Evolutionary conservation across 192 early-diverging fungal species (phyloP), one percentile per base, ranked within the genome.

Genomic region (Rhizophagus sp.): DNA sequence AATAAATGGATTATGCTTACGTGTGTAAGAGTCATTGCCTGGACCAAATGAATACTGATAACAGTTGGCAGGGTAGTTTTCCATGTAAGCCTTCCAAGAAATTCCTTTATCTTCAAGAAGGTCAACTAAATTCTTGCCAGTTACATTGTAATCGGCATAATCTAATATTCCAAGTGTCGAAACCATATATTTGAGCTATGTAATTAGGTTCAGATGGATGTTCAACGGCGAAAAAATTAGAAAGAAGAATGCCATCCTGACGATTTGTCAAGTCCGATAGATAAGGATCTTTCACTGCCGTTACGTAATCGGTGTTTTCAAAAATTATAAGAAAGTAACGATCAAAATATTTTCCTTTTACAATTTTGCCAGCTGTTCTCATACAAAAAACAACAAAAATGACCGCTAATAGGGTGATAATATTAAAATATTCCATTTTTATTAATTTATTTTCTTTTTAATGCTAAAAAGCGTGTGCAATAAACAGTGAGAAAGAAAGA

Each of bases 1-100:
- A 64, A 92, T 87, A 80, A 95, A 93, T 10, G 93, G 93, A 81
- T 92, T 92, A 83, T 95, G 93, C 80, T 93, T 95, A 72, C 93
- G 84, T 69, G 81, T 76, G 82, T 91, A 91, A 12, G 39, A 86
- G 47, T 36, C 83, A 70, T 34, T 73, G 4, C 39, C 63, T 47
- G 44, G 34, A 12, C 71, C 41, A 81, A 57, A 34, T 22, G 25
- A 34, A 5, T n/a, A 8, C 25, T 52, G 15, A 6, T 33, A 41
- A 79, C 73, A 88, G 70, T 83, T 87, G 64, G 87, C 87, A 10
- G 91, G 90, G 77, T 90, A 90, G 72, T 83, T 79, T 73, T 94
- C 89, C 30, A 87, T 83, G 84, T 94, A 94, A 15, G 84, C 75
- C 72, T 88, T 90, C 92, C 92, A 94, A 24, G 89, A 81, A 52